Evolutionary conservation across 1,284 basidiomycete genomes (phyloP), one percentile per base, ranked within the genome.

Genomic region (Hortiboletus rubellus): DNA sequence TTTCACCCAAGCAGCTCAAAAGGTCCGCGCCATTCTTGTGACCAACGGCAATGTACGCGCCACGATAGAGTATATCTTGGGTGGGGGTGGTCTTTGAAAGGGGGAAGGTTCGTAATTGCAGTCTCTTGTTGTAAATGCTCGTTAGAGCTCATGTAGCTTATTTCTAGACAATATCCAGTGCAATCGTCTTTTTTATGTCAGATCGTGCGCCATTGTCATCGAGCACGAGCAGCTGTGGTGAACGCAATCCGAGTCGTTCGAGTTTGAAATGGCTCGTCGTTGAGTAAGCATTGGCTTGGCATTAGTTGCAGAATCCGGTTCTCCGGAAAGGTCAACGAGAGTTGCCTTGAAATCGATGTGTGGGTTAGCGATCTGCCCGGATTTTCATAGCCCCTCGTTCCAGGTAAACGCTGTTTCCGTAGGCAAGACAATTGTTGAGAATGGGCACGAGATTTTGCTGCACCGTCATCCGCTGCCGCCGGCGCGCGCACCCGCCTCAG

Each of bases 11-110:
- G 92, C 92, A 11, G 73, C 83, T 48, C 92, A 95, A 80, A 96
- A 96, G 69, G 80, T 96, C n/a, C 81, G 92, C 18, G 93, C 94
- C 10, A 76, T 96, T 52, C 80, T 92, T 31, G 91, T 91, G 46
- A 95, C 92, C 0, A 93, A 85, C 22, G 94, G 94, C 7, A 94
- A 95, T 67, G 92, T 96, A 33, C 85, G 95, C 70, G 82, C 87
- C 30, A 93, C 94, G 40, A 91, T 96, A 65, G 94, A 96, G 75
- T 93, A 96, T 69, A 94, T 96, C 63, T 81, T 96, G 58, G 75
- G 79, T 46, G 92, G 92, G 2, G 88, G 89, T 12, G 89, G 90
- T 30, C 44, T 90, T 60, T 88, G 48, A 74, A 40, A 14, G 27
- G 22, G 38, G 31, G 18, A 18, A 18, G 18, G 18, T 10, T 30